These are phyloP conservation scores for Umbelopsis ramanniana DNA, from an alignment of 192 early-diverging fungal species.

Conservation along the genomic window DNA sequence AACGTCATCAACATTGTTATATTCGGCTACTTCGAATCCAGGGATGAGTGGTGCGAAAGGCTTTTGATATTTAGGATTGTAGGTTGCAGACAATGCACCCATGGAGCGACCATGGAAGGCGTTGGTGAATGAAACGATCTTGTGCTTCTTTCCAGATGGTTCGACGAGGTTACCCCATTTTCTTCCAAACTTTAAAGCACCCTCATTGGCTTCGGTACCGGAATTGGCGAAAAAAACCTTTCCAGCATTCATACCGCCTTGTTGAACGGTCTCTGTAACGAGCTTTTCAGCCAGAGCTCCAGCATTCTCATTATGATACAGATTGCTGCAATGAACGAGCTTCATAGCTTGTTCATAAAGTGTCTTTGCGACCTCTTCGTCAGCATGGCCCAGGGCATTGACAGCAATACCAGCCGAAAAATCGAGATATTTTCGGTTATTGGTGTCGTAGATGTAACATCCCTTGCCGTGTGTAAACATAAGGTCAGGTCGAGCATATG, in stretches of 20 bases:
- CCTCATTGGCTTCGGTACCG: constrained; percentile 98
- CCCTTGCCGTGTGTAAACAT: constrained; percentile 86
- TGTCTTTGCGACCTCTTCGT: constrained; percentile 71
- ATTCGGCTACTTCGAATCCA: constrained; percentile 73
- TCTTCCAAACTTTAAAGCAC: constrained; percentile 94
- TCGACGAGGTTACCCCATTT: constrained; percentile 76
- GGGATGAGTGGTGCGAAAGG: constrained; percentile 93
- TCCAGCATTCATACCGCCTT: constrained; percentile 49
- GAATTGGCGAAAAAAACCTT: constrained; percentile 97
- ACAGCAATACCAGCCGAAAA: constrained; percentile 96
- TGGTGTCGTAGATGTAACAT: constrained; percentile 76
- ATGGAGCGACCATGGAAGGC: constrained; percentile 97
- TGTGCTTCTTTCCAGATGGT: constrained; percentile 60
- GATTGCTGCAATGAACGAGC: constrained; percentile 88
- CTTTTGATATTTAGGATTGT: constrained; percentile 90
- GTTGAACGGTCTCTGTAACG: constrained; percentile 61
- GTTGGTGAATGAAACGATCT: constrained; percentile 85
- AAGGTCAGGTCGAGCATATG: constrained; percentile 71
- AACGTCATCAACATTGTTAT: constrained; percentile 72
- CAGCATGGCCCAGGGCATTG: constrained; percentile 88
- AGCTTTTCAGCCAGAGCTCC: constrained; percentile 78
- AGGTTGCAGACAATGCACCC: constrained; percentile 95
- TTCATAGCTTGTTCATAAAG: constrained; percentile 82
- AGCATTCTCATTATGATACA: constrained; percentile 92
- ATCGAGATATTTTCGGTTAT: constrained; percentile 83